These are phyloP conservation scores for Urochloa ruziziensis DNA, from an alignment of 176 grass and related monocot genomes.

Conservation along the genomic window DNA sequence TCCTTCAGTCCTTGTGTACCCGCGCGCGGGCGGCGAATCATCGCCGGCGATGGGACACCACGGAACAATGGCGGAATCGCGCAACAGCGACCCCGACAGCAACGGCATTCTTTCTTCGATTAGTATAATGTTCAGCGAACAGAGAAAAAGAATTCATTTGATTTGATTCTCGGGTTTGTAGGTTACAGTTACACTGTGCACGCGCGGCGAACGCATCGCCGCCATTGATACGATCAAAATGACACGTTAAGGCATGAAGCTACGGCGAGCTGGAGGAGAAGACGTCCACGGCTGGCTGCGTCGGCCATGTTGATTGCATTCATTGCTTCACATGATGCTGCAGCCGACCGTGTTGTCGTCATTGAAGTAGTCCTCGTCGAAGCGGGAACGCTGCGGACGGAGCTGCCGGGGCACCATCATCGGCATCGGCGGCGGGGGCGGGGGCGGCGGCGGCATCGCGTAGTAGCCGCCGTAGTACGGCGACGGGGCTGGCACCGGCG, in stretches of 20 bases:
- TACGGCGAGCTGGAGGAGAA: too few relatives aligned
- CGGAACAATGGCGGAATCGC: background rate
- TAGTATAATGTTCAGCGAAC: background rate
- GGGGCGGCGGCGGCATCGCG: slow-evolving; percentile 9
- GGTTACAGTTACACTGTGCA: background rate
- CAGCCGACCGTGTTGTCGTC: slow-evolving; percentile 78
- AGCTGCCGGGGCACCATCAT: slow-evolving; percentile 4
- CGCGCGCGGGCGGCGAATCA: background rate
- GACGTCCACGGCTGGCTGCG: background rate
- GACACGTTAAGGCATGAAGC: background rate
- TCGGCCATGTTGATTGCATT: background rate
- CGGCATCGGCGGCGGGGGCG: background rate
- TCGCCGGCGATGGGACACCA: background rate
- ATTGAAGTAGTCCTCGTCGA: slow-evolving; percentile 71
- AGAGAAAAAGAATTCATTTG: background rate
- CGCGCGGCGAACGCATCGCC: background rate
- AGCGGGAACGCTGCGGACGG: slow-evolving; percentile 61
- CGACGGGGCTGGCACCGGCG: slow-evolving; percentile 5
- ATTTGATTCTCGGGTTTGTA: background rate
- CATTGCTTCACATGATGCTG: slow-evolving; percentile 53
- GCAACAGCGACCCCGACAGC: background rate
- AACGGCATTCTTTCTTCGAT: background rate
- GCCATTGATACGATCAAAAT: background rate
- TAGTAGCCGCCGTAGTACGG: slow-evolving; percentile 49
- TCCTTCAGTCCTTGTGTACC: background rate